A percentile compares a stretch with the other conserved stretches of the same genome.
Conservation (phyloP, 1,284 basidiomycete species). For the Flammula alnicola region DNA sequence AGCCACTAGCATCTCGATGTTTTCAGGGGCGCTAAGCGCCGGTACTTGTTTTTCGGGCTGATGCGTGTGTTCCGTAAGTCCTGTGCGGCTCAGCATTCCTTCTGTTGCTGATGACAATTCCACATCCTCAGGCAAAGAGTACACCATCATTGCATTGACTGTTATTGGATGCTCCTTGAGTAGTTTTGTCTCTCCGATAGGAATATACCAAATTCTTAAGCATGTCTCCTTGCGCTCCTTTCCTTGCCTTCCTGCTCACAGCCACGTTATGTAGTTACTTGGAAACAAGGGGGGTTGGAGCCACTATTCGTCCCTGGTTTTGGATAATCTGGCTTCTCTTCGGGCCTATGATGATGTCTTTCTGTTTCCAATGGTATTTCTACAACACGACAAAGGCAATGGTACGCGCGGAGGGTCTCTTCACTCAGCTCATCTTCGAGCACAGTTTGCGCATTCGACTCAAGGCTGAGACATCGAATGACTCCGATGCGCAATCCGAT, state of each 20-base stretch:
- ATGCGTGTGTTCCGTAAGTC: constrained; percentile 18
- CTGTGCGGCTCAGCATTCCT: background rate
- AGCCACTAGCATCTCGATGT: constrained; percentile 43
- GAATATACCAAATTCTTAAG: constrained; percentile 15
- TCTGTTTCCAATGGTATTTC: constrained; percentile 47
- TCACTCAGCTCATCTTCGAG: constrained; percentile 11
- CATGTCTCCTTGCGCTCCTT: constrained; percentile 1
- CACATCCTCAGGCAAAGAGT: constrained; percentile 15
- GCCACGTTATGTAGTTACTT: constrained; percentile 23
- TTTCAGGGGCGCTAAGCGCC: constrained; percentile 24
- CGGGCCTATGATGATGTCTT: constrained; percentile 43
- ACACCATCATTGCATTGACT: constrained; percentile 4
- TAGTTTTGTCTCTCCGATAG: constrained; percentile 13
- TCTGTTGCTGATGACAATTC: background rate
- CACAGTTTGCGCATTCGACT: constrained; percentile 14
- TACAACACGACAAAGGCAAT: constrained; percentile 48
- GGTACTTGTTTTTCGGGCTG: constrained; percentile 16
- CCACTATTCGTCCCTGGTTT: constrained; percentile 51
- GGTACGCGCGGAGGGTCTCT: constrained; percentile 58
- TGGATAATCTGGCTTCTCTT: constrained; percentile 69
- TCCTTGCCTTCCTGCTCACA: background rate
- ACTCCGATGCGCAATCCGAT: too few species aligned
- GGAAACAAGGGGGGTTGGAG: constrained; percentile 15
- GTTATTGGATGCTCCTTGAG: constrained; percentile 14
- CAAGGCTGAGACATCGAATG: constrained; percentile 43